Evolutionary conservation across 441 rosid genomes (phyloP), one percentile per base, ranked within the genome.

Genomic region (Codiaeum variegatum): DNA sequence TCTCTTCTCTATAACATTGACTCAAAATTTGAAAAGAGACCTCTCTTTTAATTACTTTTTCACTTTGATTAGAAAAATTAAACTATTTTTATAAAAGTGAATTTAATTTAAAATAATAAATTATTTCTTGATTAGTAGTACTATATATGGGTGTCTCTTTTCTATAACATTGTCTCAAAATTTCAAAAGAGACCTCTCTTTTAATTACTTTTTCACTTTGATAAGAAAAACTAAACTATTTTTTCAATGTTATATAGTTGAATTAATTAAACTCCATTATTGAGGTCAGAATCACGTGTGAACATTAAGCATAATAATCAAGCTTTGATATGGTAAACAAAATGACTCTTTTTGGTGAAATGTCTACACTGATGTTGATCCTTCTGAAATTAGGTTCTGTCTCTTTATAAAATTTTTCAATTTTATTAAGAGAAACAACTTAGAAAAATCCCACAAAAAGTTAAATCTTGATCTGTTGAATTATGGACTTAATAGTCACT

Each of bases 271-370:
- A 32, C 36, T 32, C 36, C 36, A 52, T 52, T 11, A 24, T 6
- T 11, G 24, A 5, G 26, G 58, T 52, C 58, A n/a, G 4, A 2
- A 9, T 23, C 40, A n/a, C 6, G 67, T 71, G 59, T 46, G 67
- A 71, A 71, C n/a, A 71, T 61, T 0, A 47, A 52, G 38, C 19
- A 46, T 46, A 49, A 46, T 46, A 49, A 71, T 62, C 74, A 71
- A 61, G 47, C 67, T 61, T 61, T 61, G 61, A 61, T 47, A 60
- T 59, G 73, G 73, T 70, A 60, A 70, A 55, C 44, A 44, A 46
- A 46, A 38, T 0, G 21, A 52, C 21, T 34, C 3, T 29, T 32
- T 31, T 51, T 10, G 40, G 28, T 36, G 29, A 21, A 38, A 62
- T 62, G 67, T 38, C 18, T 19, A 29, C 40, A 1, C 6, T 46